phyloP scores from a whole-genome alignment of 2,329 filamentous ascomycete species.

The Epichloe elymi region DNA sequence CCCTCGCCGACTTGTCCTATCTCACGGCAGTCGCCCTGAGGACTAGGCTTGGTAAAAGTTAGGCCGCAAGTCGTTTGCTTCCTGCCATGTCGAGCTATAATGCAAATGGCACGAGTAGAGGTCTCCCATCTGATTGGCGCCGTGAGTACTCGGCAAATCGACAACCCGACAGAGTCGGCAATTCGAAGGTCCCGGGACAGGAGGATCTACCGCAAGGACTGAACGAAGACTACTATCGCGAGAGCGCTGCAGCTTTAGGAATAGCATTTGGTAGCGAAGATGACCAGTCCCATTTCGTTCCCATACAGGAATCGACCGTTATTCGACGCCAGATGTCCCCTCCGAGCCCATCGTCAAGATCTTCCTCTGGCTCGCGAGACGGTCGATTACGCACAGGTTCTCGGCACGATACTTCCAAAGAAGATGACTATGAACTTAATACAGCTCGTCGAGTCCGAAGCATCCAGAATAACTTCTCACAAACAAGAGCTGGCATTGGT shows the following conservation, averaged over 20 bases:
- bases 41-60: not conserved
- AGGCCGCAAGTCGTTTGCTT: not conserved
- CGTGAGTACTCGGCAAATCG: not conserved
- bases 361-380: constrained; percentile 14
- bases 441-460: constrained; percentile 28
- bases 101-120: not conserved
- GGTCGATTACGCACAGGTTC: constrained; percentile 6
- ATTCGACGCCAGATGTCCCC: not conserved
- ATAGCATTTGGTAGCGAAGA: not conserved
- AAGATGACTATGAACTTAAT: constrained; percentile 9
- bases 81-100: not conserved
- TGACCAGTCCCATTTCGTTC: not conserved
- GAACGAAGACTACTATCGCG: constrained; percentile 3
- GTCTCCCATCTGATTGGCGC: not conserved
- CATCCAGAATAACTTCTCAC: constrained; percentile 34
- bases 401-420: constrained; percentile 6
- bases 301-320: not conserved
- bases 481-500: constrained; percentile 34
- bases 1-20: not conserved
- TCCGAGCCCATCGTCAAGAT: constrained; percentile 10
- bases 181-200: constrained; percentile 1
- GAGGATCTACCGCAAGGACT: not conserved
- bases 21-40: not conserved
- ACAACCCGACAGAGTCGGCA: not conserved
- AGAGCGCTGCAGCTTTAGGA: constrained; percentile 3